Base-by-base conservation (phyloP, 345 rosid genomes). In the Brassica cretica region DNA sequence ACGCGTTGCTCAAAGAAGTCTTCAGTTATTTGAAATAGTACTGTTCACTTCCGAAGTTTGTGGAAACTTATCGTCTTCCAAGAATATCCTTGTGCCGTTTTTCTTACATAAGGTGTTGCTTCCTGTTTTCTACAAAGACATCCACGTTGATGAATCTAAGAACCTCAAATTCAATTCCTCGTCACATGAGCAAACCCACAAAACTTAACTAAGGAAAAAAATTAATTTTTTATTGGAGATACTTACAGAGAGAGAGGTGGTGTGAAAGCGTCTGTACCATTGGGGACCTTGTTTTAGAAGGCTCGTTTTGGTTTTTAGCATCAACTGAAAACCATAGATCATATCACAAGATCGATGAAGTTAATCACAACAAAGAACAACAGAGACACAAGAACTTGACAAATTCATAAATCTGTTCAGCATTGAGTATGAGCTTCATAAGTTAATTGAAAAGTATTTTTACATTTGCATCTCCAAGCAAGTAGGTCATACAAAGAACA, bases 251-350 rank as follows among this genome's bases (percentile, higher is more conserved):
- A 77, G 82, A 80, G 87, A 60, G 27, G 80, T 5, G 37, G 37
- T 33, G 37, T 33, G 44, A 37, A 37, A 37, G 44, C 11, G 2
- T 37, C 3, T 37, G 44, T 37, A 37, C 44, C 3, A 37, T 37
- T 8, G 44, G 44, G 3, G 75, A 78, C 83, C 89, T 91, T n/a
- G 90, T 33, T 5, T 94, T 93, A 21, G 87, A 77, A 63, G 87
- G 64, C n/a, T 84, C 85, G 19, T 78, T 88, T 53, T 91, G 89
- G 5, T 81, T 89, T 79, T 94, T 95, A 72, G 78, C 24, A 73
- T 92, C 98, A 84, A 86, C 97, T 92, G 74, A 82, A 84, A 19
- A 21, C 25, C 5, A 56, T 37, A 64, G 27, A 77, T 18, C 70
- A 7, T 80, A 69, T 49, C 37, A 32, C 8, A 61, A 62, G 9